These are phyloP conservation scores for Hydnomerulius pinastri DNA, from an alignment of 768 basidiomycete species.

Conservation along the genomic window DNA sequence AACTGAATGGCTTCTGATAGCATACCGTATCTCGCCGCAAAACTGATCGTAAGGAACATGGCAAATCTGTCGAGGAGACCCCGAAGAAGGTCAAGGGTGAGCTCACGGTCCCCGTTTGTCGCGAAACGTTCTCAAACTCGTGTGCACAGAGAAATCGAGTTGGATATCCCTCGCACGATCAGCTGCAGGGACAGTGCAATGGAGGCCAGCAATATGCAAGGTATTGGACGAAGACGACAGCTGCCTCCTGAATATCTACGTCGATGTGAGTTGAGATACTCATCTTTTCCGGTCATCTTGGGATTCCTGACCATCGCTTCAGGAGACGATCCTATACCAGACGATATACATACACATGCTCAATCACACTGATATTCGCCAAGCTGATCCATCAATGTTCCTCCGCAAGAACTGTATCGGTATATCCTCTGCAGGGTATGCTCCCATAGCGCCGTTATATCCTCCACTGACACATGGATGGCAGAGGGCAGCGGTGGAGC, in stretches of 20 bases:
- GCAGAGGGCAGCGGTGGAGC: conserved; percentile 63
- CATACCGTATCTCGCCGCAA: conserved; percentile 53
- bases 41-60: conserved; percentile 50
- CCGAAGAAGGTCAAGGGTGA: conserved; percentile 63
- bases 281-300: not conserved
- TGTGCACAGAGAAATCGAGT: conserved; percentile 62
- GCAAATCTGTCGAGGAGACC: conserved; percentile 42
- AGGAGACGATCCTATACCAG: conserved; percentile 76
- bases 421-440: conserved; percentile 64
- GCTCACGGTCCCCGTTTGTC: conserved; percentile 6
- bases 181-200: conserved; percentile 55
- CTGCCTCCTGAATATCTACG: conserved; percentile 71
- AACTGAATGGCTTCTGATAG: conserved; percentile 30
- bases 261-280: conserved; percentile 55
- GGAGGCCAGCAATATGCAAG: conserved; percentile 74
- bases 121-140: conserved; percentile 2
- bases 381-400: conserved; percentile 73
- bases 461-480: conserved; percentile 7
- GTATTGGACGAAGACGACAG: conserved; percentile 66
- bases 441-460: conserved; percentile 8
- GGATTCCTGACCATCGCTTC: conserved; percentile 16
- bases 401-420: conserved; percentile 74
- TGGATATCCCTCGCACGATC: conserved; percentile 65
- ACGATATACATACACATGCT: conserved; percentile 73
- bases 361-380: conserved; percentile 80